Evolutionary conservation across 2,329 filamentous ascomycete genomes (phyloP).

Genomic region (Ascochyta rabiei): DNA sequence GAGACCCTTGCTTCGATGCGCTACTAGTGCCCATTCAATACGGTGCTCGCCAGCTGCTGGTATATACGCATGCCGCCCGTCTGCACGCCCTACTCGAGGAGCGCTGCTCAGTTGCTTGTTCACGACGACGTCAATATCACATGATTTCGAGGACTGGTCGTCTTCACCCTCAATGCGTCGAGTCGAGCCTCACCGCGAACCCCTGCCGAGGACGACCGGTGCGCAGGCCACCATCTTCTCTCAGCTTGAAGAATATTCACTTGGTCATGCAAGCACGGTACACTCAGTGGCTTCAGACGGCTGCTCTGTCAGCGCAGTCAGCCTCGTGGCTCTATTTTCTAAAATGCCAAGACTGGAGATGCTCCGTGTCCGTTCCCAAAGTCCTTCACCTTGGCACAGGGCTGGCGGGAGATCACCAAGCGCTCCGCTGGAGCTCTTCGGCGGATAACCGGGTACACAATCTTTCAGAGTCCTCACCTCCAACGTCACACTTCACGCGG

Average conservation of each 20-base stretch:
- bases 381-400: background rate
- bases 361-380: background rate
- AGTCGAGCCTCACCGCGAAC: background rate
- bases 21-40: conserved; percentile 1
- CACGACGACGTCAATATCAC: no score
- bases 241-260: background rate
- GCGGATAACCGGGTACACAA: conserved; percentile 2
- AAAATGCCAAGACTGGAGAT: conserved; percentile 7
- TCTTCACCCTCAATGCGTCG: background rate
- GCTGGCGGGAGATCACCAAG: conserved; percentile 8
- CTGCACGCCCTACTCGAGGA: background rate
- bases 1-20: conserved; percentile 11
- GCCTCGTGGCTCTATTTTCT: background rate
- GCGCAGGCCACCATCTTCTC: background rate
- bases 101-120: background rate
- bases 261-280: background rate
- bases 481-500: conserved; percentile 8
- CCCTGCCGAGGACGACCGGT: background rate
- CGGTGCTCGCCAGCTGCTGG: conserved; percentile 8
- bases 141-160: background rate
- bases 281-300: background rate
- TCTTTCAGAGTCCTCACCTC: conserved; percentile 5
- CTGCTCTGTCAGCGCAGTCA: background rate
- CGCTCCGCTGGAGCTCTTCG: conserved; percentile 1
- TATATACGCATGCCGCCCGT: background rate